A percentile compares a stretch with the other conserved stretches of the same genome.
These are phyloP conservation scores for Spergularia azorica DNA, from an alignment of 179 eudicot species.

Conservation along the genomic window DNA sequence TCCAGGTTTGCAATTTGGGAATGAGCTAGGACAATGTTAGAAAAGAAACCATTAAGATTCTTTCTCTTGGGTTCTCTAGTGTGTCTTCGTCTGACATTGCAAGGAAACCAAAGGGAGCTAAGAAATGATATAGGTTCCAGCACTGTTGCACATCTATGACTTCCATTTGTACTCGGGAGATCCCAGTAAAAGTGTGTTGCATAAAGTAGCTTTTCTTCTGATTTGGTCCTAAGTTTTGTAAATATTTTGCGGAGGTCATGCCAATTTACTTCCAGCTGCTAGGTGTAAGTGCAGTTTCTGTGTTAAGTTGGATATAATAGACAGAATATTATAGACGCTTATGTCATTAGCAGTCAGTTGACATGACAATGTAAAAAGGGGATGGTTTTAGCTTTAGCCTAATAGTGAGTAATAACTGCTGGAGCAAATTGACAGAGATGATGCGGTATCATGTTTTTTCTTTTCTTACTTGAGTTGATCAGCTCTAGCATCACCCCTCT, in stretches of 20 bases:
- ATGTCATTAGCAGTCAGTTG: background rate
- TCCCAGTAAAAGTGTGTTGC: background rate
- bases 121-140: background rate
- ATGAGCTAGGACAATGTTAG: background rate
- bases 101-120: background rate
- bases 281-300: background rate
- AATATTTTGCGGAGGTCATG: background rate
- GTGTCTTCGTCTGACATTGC: background rate
- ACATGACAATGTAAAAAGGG: no score
- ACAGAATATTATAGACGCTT: background rate
- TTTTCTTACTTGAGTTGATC: no score
- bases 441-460: no score
- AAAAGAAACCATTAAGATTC: background rate
- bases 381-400: background rate
- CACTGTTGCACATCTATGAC: background rate
- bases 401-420: background rate
- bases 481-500: no score
- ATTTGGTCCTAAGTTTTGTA: background rate
- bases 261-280: background rate
- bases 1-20: slow-evolving; percentile 8
- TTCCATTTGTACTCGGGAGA: no score
- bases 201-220: background rate
- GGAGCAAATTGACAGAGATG: background rate
- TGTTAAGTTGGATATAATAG: background rate
- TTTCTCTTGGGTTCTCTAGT: background rate